Evolutionary conservation across 2,329 filamentous ascomycete genomes (phyloP).

Genomic region (Trichoderma citrinoviride): DNA sequence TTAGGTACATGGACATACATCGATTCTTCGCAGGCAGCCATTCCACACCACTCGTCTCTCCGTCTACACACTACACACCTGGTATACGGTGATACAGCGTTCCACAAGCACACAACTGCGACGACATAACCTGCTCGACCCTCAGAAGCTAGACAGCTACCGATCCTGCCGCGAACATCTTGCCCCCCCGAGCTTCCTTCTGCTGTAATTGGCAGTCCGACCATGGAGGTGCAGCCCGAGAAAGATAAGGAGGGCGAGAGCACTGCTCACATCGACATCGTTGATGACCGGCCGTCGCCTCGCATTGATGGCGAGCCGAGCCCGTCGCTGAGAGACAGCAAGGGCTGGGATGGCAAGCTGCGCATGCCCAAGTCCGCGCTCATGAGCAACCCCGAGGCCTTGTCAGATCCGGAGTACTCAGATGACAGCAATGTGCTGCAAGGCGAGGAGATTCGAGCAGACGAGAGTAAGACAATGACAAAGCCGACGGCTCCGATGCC

Average conservation of each 20-base stretch:
- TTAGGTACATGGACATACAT: not conserved
- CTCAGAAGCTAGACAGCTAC: not conserved
- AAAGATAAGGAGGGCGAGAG: constrained; percentile 40
- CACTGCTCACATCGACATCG: constrained; percentile 50
- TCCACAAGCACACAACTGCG: not conserved
- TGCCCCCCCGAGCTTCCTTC: not conserved
- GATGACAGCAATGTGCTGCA: constrained; percentile 66
- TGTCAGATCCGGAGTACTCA: constrained; percentile 83
- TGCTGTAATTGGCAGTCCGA: constrained; percentile 21
- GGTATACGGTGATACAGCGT: not conserved
- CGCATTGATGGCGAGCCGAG: constrained; percentile 44
- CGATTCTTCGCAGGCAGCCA: not conserved
- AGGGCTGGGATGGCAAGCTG: constrained; percentile 82
- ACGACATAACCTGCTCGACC: not conserved
- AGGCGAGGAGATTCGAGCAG: constrained; percentile 73
- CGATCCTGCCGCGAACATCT: not conserved
- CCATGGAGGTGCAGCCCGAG: constrained; percentile 43
- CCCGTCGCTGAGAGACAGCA: constrained; percentile 55
- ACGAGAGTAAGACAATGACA: constrained; percentile 61
- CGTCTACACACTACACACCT: not conserved
- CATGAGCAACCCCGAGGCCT: constrained; percentile 73
- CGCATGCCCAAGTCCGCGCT: constrained; percentile 62
- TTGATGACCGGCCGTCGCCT: constrained; percentile 42
- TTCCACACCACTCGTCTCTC: not conserved
- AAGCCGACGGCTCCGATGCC: too few relatives aligned